These are phyloP conservation scores for Candida coleopterorum DNA, from an alignment of 805 yeast genomes.

Conservation along the genomic window DNA sequence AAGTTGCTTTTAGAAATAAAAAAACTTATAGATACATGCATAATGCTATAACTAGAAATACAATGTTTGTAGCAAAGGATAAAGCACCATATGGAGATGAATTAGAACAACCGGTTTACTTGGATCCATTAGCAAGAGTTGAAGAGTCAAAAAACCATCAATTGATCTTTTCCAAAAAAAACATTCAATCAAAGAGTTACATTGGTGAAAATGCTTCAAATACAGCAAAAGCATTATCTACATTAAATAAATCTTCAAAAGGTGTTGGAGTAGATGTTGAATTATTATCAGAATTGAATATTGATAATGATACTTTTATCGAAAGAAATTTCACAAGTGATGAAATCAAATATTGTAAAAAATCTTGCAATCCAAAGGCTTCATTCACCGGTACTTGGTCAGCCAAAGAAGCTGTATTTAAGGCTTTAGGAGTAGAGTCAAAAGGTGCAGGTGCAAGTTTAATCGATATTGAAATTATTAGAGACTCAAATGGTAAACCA, in stretches of 20 bases:
- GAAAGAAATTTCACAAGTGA: slow-evolving; percentile 84
- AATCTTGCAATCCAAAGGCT: slow-evolving; percentile 75
- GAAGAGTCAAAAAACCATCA: slow-evolving; percentile 34
- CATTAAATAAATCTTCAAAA: slow-evolving; percentile 53
- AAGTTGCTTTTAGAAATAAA: slow-evolving; percentile 79
- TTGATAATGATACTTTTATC: slow-evolving; percentile 85
- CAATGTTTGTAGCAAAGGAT: slow-evolving; percentile 89
- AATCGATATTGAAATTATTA: slow-evolving; percentile 81
- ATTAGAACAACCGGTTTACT: slow-evolving; percentile 83
- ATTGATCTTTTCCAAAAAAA: slow-evolving; percentile 45
- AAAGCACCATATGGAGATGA: slow-evolving; percentile 90
- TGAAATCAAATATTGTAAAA: slow-evolving; percentile 75
- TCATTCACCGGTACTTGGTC: slow-evolving; percentile 98
- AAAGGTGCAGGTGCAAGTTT: slow-evolving; percentile 95
- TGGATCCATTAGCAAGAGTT: slow-evolving; percentile 91
- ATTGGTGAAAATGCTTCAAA: slow-evolving; percentile 46
- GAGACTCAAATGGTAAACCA: slow-evolving; percentile 77
- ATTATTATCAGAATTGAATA: slow-evolving; percentile 72
- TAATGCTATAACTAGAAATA: slow-evolving; percentile 85
- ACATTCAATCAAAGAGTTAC: slow-evolving; percentile 46
- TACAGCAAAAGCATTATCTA: slow-evolving; percentile 59
- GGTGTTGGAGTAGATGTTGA: slow-evolving; percentile 98
- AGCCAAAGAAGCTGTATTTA: slow-evolving; percentile 98
- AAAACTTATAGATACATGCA: slow-evolving; percentile 93
- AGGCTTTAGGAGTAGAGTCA: slow-evolving; percentile 82